Base-by-base conservation (phyloP, 1,284 basidiomycete genomes). In the Boletus hoseneyae region DNA sequence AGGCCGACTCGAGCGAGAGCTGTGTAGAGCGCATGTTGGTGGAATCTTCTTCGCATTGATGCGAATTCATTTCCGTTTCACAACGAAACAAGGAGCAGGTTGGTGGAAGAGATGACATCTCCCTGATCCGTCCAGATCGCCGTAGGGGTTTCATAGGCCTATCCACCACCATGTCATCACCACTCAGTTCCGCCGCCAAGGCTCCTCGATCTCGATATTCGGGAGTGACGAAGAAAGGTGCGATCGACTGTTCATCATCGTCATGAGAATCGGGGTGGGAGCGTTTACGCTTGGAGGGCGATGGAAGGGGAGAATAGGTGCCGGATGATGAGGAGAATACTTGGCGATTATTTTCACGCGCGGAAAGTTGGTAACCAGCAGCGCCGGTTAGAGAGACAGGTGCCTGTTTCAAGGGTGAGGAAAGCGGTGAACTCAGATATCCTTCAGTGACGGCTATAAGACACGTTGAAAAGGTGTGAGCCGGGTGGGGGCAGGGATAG, bases 71-170 rank as follows among this genome's bases (percentile, higher is more conserved):
- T 58, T 70, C 66, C 68, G 67, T 58, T 53, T 56, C 54, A 50
- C 51, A 55, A 53, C 53, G 53, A 56, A 51, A 60, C 55, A 56
- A 55, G 57, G 58, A 63, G 48, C 45, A 55, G 49, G 43, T 41
- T 48, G 48, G 59, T 57, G 57, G 45, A 61, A 53, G 55, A 59
- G 62, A 32, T 53, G 65, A 56, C 53, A 59, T 25, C 43, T 56
- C 57, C 58, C 65, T 56, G 58, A 56, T 65, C 62, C 59, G 65
- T 51, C 54, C 47, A 57, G 66, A 65, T 58, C 64, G 57, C 60
- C 68, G 64, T 45, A 66, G 57, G 55, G 64, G 66, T 66, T 68
- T 70, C 64, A 69, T 62, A 47, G 65, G 66, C 21, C 64, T 69
- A 55, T 66, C 65, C 50, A 69, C 54, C 15, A 44, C 48, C 65